Conservation (phyloP, 2,329 filamentous ascomycete genomes). For the Alternaria sp. region DNA sequence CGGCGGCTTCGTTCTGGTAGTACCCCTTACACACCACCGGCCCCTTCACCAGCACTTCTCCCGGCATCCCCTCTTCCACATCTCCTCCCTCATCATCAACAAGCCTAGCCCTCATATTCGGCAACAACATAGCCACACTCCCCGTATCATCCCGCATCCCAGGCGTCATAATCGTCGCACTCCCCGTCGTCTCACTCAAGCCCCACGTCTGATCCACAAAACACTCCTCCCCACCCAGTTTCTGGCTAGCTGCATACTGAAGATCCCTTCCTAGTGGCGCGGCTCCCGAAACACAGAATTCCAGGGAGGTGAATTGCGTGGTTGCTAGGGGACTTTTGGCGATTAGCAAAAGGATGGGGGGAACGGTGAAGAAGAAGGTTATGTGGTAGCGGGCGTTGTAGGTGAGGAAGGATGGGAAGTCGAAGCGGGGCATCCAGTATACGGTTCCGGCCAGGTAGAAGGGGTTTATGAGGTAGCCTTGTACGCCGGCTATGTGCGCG, state of each 20-base stretch:
- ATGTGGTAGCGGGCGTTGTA: slow-evolving; percentile 60
- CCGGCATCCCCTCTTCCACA: slow-evolving; percentile 37
- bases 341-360: slow-evolving; percentile 66
- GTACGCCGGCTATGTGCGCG: slow-evolving; percentile 57
- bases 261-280: slow-evolving; percentile 64
- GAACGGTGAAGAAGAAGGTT: slow-evolving; percentile 65
- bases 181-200: slow-evolving; percentile 61
- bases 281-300: slow-evolving; percentile 59
- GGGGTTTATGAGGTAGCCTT: slow-evolving; percentile 56
- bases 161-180: slow-evolving; percentile 55
- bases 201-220: slow-evolving; percentile 64
- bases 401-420: slow-evolving; percentile 62
- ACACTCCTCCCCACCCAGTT: slow-evolving; percentile 55
- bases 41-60: slow-evolving; percentile 46
- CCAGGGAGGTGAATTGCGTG: slow-evolving; percentile 61
- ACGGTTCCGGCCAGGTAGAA: slow-evolving; percentile 51
- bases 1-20: slow-evolving; percentile 42
- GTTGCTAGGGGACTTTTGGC: slow-evolving; percentile 63
- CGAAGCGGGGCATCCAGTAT: slow-evolving; percentile 70
- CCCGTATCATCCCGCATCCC: slow-evolving; percentile 55
- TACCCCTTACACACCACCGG: slow-evolving; percentile 49
- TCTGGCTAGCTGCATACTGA: slow-evolving; percentile 59
- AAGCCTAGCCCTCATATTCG: slow-evolving; percentile 47
- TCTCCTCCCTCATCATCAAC: slow-evolving; percentile 45
- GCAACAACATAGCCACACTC: slow-evolving; percentile 54